phyloP scores from a whole-genome alignment of 192 early-diverging fungal genomes.

The Coemansia aciculifera region DNA sequence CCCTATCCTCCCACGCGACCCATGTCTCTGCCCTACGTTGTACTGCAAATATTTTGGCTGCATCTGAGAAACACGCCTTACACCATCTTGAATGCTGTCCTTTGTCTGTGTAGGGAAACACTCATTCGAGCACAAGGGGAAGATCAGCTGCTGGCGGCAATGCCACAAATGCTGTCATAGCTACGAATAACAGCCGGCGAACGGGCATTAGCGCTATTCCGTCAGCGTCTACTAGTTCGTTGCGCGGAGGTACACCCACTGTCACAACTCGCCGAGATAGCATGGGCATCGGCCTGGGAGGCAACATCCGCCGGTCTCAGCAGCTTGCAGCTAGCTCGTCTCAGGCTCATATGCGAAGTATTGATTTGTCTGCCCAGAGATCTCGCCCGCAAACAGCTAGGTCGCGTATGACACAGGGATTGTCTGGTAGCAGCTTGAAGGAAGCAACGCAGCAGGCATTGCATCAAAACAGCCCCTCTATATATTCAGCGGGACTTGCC shows the following conservation, averaged over 20 bases:
- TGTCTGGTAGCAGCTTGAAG: conserved; percentile 37
- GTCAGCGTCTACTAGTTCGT: neutral
- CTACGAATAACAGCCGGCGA: conserved; percentile 1
- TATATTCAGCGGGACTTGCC: conserved; percentile 17
- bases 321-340: conserved; percentile 25
- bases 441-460: conserved; percentile 20
- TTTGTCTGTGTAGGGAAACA: conserved; percentile 33
- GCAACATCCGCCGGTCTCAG: conserved; percentile 28
- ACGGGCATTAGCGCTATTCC: neutral
- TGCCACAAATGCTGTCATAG: neutral
- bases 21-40: neutral
- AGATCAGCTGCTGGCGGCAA: conserved; percentile 13
- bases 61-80: neutral
- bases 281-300: conserved; percentile 19
- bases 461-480: conserved; percentile 21
- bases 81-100: neutral
- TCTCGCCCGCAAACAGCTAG: conserved; percentile 34
- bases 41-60: neutral
- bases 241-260: conserved; percentile 12
- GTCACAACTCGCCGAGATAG: conserved; percentile 27
- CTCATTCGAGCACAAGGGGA: conserved; percentile 32
- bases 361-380: conserved; percentile 30
- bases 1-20: neutral
- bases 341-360: conserved; percentile 20
- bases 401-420: conserved; percentile 44